These are phyloP conservation scores for Leishmania lainsoni DNA, from an alignment of 208 protist genomes.

Conservation along the genomic window DNA sequence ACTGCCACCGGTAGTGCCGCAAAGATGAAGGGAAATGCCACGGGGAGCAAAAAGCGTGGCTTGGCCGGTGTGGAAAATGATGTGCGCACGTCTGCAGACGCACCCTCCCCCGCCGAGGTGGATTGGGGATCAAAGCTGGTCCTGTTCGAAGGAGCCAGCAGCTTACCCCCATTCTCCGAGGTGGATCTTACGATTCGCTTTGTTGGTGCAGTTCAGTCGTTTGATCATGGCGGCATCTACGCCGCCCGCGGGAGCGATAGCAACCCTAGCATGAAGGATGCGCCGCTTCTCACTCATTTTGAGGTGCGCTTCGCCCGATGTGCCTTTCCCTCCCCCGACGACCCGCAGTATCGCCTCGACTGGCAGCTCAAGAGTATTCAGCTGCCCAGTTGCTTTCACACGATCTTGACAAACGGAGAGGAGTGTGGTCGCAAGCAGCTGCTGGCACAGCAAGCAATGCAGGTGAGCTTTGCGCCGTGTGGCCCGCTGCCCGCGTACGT, in stretches of 20 bases:
- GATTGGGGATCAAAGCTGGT: constrained; percentile 59
- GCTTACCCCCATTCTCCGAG: constrained; percentile 35
- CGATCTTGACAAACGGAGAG: constrained; percentile 46
- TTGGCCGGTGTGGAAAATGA: not conserved
- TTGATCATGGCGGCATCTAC: constrained; percentile 68
- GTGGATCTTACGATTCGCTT: constrained; percentile 62
- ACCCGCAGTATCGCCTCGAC: constrained; percentile 65
- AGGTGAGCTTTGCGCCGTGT: constrained; percentile 42
- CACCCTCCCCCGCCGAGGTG: not conserved
- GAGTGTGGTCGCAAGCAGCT: constrained; percentile 28
- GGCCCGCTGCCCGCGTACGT: constrained; percentile 77
- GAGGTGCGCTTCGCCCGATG: constrained; percentile 78
- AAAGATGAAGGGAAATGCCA: constrained; percentile 1
- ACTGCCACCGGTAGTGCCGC: not conserved
- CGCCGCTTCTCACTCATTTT: constrained; percentile 75
- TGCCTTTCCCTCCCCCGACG: constrained; percentile 84
- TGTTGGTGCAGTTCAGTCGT: constrained; percentile 48
- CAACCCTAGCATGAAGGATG: not conserved
- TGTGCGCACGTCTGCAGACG: not conserved
- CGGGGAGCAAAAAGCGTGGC: constrained; percentile 4
- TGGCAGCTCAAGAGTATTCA: constrained; percentile 62
- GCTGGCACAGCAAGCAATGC: constrained; percentile 25
- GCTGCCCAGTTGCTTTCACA: constrained; percentile 42
- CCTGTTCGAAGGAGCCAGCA: constrained; percentile 42
- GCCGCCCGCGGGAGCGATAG: constrained; percentile 14